phyloP scores from a whole-genome alignment of 2,329 filamentous ascomycete genomes.

The Dactylonectria macrodidyma region DNA sequence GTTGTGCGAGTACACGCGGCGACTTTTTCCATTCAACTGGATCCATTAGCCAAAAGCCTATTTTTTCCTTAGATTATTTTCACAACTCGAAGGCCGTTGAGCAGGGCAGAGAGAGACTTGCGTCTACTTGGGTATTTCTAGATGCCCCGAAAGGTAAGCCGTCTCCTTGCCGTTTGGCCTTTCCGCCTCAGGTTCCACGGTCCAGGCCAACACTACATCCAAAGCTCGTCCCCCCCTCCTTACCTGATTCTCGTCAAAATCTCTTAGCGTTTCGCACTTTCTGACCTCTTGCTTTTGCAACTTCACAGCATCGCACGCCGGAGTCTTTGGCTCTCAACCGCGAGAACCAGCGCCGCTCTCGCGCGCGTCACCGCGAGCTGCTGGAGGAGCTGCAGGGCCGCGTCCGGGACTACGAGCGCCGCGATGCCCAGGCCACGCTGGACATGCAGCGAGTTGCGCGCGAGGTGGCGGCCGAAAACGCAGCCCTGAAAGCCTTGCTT shows the following conservation, averaged over 20 bases:
- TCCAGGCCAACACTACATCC: not conserved
- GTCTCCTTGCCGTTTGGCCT: not conserved
- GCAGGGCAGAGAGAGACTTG: not conserved
- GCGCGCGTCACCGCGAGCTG: constrained; percentile 61
- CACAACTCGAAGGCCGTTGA: not conserved
- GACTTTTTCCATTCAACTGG: not conserved
- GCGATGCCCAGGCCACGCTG: constrained; percentile 59
- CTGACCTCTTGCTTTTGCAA: not conserved
- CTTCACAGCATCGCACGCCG: constrained; percentile 39
- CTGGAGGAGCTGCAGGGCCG: constrained; percentile 59
- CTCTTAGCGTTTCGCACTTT: not conserved
- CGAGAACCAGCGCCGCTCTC: constrained; percentile 63
- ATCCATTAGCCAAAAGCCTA: not conserved
- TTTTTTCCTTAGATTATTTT: not conserved
- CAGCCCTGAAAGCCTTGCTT: constrained; percentile 52
- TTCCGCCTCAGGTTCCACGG: not conserved
- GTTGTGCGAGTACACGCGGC: not conserved
- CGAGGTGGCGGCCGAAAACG: constrained; percentile 60
- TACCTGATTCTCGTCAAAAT: not conserved
- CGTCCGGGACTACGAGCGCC: constrained; percentile 59
- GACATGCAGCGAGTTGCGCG: constrained; percentile 65
- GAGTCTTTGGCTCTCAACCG: constrained; percentile 51
- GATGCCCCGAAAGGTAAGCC: constrained; percentile 32
- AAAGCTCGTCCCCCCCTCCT: not conserved
- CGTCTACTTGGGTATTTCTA: constrained; percentile 2